These are phyloP conservation scores for Pichia inconspicua DNA, from an alignment of 1,139 yeast species.

Conservation along the genomic window DNA sequence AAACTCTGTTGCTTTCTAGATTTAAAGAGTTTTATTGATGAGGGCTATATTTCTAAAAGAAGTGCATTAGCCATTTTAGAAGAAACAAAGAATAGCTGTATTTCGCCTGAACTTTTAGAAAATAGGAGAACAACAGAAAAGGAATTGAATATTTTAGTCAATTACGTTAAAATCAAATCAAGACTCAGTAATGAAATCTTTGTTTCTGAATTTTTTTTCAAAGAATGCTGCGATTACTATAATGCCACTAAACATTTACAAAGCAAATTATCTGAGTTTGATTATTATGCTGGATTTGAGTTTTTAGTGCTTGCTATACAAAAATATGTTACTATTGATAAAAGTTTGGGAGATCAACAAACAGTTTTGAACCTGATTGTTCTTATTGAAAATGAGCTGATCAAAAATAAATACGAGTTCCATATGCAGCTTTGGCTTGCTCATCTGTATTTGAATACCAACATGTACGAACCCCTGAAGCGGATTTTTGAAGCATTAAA, in stretches of 20 bases:
- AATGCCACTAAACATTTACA: slow-evolving; percentile 22
- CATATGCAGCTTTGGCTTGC: slow-evolving; percentile 65
- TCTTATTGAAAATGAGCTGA: slow-evolving; percentile 41
- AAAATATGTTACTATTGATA: slow-evolving; percentile 17
- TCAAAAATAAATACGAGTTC: slow-evolving; percentile 56
- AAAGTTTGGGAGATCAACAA: slow-evolving; percentile 14
- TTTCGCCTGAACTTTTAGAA: slow-evolving; percentile 13
- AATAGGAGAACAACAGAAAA: slow-evolving; percentile 21
- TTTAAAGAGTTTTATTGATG: slow-evolving; percentile 28
- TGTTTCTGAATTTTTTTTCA: slow-evolving; percentile 15
- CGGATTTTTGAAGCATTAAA: slow-evolving; percentile 47
- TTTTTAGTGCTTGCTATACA: slow-evolving; percentile 45
- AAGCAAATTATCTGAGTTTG: slow-evolving; percentile 42
- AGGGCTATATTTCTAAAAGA: not conserved
- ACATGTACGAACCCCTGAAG: slow-evolving; percentile 44
- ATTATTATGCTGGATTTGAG: slow-evolving; percentile 61
- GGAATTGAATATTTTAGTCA: slow-evolving; percentile 39
- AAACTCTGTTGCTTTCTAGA: slow-evolving; percentile 62
- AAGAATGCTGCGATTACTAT: slow-evolving; percentile 18
- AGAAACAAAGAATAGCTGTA: slow-evolving; percentile 3
- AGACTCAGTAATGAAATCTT: slow-evolving; percentile 18
- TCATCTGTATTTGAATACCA: slow-evolving; percentile 53
- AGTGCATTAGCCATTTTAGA: slow-evolving; percentile 11
- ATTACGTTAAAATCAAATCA: slow-evolving; percentile 41
- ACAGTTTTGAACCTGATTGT: slow-evolving; percentile 30